Evolutionary conservation across 148 eudicot species (phyloP).

Genomic region (Limonium bicolor): DNA sequence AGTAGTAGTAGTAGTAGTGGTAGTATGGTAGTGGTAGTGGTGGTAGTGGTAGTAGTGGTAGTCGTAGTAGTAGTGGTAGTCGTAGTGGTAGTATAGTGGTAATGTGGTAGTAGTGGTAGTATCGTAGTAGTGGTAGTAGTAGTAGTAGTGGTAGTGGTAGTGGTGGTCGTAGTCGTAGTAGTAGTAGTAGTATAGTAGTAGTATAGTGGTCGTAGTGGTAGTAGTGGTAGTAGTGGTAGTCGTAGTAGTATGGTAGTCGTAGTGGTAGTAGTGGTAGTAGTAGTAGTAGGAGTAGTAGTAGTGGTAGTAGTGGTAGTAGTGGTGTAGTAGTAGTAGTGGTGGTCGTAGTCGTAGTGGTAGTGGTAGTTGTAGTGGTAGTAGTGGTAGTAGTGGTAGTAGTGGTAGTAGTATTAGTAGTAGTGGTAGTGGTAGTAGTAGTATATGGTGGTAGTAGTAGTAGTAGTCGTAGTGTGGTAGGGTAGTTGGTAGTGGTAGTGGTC

Average conservation of each 20-base stretch:
- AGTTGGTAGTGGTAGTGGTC: not conserved
- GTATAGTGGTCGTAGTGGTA: slow-evolving; percentile 6
- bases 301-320: too few species aligned
- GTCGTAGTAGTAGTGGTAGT: not conserved
- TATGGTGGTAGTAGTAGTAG: not conserved
- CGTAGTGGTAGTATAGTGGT: not conserved
- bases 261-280: not conserved
- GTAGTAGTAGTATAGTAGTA: slow-evolving; percentile 6
- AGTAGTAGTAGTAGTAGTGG: not conserved
- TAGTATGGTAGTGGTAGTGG: not conserved
- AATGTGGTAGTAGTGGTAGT: not conserved
- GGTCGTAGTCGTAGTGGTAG: too few species aligned
- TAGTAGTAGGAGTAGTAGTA: too few species aligned
- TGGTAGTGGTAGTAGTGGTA: not conserved
- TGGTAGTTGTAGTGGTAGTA: not conserved
- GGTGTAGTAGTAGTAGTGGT: too few species aligned
- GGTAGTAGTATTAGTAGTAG: too few species aligned
- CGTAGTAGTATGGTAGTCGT: too few species aligned
- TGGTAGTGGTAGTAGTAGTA: not conserved
- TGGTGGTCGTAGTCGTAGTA: not conserved
- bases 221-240: slow-evolving; percentile 8
- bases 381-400: not conserved
- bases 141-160: not conserved
- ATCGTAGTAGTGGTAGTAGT: not conserved
- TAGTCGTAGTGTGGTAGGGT: not conserved